Percentiles rank a stretch among this genome's conserved stretches.
Conservation (phyloP, 352 stramenopile species). For the Discostella stelligera region DNA sequence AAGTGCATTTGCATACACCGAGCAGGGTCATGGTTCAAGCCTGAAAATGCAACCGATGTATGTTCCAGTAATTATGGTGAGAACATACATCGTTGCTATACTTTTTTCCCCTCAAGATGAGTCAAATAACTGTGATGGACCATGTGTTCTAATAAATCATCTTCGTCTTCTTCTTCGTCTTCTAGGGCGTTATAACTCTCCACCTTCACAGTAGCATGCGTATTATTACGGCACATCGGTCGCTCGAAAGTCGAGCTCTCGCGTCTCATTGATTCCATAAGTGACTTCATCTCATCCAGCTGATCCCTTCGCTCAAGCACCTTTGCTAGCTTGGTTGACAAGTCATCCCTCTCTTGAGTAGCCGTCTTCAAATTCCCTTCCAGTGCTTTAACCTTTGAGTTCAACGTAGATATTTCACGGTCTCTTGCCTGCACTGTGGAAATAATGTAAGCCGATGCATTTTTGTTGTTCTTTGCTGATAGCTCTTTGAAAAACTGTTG, state of each 20-base stretch:
- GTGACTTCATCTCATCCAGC: conserved; percentile 27
- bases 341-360: conserved; percentile 19
- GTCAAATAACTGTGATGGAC: conserved; percentile 23
- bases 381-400: conserved; percentile 13
- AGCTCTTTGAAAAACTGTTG: conserved; percentile 29
- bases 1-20: too few relatives aligned
- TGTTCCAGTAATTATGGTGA: neutral
- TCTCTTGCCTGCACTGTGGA: conserved; percentile 28
- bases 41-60: too few relatives aligned
- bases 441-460: conserved; percentile 33
- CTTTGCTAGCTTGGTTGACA: conserved; percentile 16
- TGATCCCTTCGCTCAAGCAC: conserved; percentile 26
- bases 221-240: neutral
- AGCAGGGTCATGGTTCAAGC: too few relatives aligned
- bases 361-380: conserved; percentile 10
- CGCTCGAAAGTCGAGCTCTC: neutral
- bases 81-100: conserved; percentile 5
- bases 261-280: conserved; percentile 28
- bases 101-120: neutral
- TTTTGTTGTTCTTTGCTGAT: conserved; percentile 25
- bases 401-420: conserved; percentile 26
- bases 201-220: neutral
- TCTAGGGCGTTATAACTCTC: neutral
- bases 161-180: conserved; percentile 5
- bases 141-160: conserved; percentile 32